Base-by-base conservation (phyloP, 805 yeast genomes). In the Yamadazyma akitaensis region DNA sequence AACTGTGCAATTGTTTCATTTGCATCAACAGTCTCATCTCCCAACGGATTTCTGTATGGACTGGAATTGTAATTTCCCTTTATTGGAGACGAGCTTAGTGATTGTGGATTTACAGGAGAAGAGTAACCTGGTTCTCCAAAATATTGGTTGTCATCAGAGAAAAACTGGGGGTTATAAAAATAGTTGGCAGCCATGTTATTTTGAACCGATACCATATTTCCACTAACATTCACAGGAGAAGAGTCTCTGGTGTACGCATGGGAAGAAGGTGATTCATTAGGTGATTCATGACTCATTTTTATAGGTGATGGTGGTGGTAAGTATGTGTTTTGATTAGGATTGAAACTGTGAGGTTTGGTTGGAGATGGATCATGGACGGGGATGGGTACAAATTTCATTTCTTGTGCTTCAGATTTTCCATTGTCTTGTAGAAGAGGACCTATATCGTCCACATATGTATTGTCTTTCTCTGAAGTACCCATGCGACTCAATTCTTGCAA, bases 151-250 rank as follows among this genome's bases (percentile, higher is more conserved):
- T 51, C 55, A 40, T 71, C 76, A 5, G 72, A 63, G 49, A 69
- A 71, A 54, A 66, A 71, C 50, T 68, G 73, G 2, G 75, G 72
- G 19, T 63, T 65, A 54, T 68, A 68, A 51, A 70, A 68, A 44
- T 43, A 55, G 40, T 41, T 55, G 7, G 42, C 16, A 13, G 46
- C 18, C 37, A 37, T 59, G 43, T 59, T 61, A 25, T 60, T 51
- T 16, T 68, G 70, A 6, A 67, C 61, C 2, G 25, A 25, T 12
- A 13, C 30, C 18, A 37, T n/a, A 37, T 18, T 26, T 16, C 32
- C 32, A 28, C 10, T 4, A 4, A 57, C 47, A 41, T 40, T 37
- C 16, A 45, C 45, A n/a, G 71, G 71, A 2, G 70, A 63, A 14
- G 69, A 67, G n/a, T 64, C 64, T 40, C 52, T 61, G 2, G 44